Conservation (phyloP, 2,329 filamentous ascomycete species). For the Aspergillus bombycis region DNA sequence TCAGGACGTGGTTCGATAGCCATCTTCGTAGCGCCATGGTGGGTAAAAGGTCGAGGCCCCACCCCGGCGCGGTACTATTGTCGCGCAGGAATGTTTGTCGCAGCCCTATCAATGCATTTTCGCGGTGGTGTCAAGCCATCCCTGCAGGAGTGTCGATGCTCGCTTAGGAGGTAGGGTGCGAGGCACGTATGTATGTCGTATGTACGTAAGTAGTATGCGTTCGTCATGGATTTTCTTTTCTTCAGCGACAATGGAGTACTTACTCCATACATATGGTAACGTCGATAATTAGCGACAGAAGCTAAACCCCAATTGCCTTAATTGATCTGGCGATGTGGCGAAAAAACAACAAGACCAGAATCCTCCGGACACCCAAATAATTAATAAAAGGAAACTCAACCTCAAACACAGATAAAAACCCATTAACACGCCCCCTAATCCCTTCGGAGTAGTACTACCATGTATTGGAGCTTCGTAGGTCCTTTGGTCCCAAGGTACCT, state of each 20-base stretch:
- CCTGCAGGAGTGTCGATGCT: not conserved
- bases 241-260: not conserved
- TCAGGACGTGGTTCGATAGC: not conserved
- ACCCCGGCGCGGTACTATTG: not conserved
- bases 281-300: not conserved
- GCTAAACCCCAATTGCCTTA: not conserved
- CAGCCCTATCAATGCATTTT: not conserved
- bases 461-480: not conserved
- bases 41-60: not conserved
- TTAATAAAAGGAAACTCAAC: not conserved
- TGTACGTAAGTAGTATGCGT: not conserved
- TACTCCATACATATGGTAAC: not conserved
- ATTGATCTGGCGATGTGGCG: not conserved
- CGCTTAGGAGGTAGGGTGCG: not conserved
- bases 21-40: not conserved
- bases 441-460: not conserved
- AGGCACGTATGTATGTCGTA: not conserved
- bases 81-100: conserved; percentile 4
- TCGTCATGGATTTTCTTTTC: not conserved
- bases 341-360: not conserved
- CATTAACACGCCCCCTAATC: not conserved
- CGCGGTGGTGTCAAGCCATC: not conserved
- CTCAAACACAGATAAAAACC: not conserved
- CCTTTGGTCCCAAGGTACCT: not conserved
- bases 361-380: too few species aligned